Evolutionary conservation across 2,329 filamentous ascomycete genomes (phyloP), one percentile per base, ranked within the genome.

Genomic region (Alternaria ethzedia): DNA sequence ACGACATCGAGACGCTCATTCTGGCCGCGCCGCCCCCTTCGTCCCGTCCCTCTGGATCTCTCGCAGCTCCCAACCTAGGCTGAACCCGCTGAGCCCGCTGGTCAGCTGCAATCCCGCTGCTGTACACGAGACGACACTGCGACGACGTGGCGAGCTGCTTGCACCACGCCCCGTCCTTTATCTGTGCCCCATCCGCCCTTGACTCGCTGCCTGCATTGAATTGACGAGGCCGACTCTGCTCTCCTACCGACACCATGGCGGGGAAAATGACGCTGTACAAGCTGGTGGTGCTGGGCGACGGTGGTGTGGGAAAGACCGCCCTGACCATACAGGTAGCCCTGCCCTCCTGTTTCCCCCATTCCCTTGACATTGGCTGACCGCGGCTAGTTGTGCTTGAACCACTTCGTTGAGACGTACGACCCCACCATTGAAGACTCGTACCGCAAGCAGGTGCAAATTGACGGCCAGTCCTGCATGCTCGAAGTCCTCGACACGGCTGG

Each of bases 401-500:
- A 99, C 83, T 99, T 99, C 80, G 94, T 98, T 76, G 95, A 98
- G 84, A 97, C 94, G 11, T 90, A 90, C 76, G 88, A 90, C 76
- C 88, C 88, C 50, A 90, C 88, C 63, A 90, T 90, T 73, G 88
- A 90, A 80, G 88, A 90, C 75, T 90, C 88, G 47, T 90, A 90
- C 77, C 86, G 88, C 66, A 90, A 90, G 78, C 88, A 90, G 79
- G 88, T 90, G 59, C 87, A 97, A 78, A 98, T 98, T 81, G 96
- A 98, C 79, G 88, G 90, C 66, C 93, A 97, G 81, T 94, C 94
- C 47, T 97, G 94, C 85, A 97, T 97, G 94, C 89, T 97, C 75
- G 95, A 98, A 82, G 94, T 97, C 51, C 88, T 97, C 75, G 96
- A 99, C 83, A 99, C 96, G 58, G 96, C 96, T 56, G 96, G 96